Conservation (phyloP, 176 grass and related monocot species). For the Hsuehochloa calcarea region DNA sequence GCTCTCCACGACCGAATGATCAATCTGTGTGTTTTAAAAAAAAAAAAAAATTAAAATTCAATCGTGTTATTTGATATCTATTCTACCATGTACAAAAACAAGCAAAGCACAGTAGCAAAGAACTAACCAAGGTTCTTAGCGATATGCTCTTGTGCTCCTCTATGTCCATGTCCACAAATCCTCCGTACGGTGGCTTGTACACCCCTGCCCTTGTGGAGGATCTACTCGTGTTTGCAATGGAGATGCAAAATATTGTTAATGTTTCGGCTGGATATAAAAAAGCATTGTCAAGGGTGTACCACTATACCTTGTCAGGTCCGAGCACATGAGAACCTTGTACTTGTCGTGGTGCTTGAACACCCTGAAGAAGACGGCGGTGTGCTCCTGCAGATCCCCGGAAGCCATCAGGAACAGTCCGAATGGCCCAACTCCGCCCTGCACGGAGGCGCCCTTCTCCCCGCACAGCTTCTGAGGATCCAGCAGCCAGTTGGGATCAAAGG, state of each 20-base stretch:
- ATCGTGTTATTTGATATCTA: too few relatives aligned
- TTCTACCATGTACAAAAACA: not conserved
- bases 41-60: not conserved
- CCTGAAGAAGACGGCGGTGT: constrained; percentile 77
- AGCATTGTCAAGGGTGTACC: too few relatives aligned
- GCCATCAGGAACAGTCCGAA: constrained; percentile 73
- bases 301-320: constrained; percentile 48
- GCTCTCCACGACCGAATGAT: constrained; percentile 62
- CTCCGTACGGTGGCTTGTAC: constrained; percentile 51
- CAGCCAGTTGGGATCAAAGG: constrained; percentile 37
- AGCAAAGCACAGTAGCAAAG: too few relatives aligned
- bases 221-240: not conserved
- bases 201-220: constrained; percentile 45
- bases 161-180: constrained; percentile 57
- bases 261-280: too few relatives aligned
- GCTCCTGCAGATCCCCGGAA: constrained; percentile 53
- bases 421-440: constrained; percentile 57
- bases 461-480: constrained; percentile 63
- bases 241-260: too few relatives aligned
- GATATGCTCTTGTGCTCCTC: constrained; percentile 55
- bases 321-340: constrained; percentile 67
- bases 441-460: constrained; percentile 46
- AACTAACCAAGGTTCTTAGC: constrained; percentile 65
- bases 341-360: constrained; percentile 39
- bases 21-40: constrained; percentile 30